Base-by-base conservation (phyloP, 306 rosid species). In the Dryas octopetala region DNA sequence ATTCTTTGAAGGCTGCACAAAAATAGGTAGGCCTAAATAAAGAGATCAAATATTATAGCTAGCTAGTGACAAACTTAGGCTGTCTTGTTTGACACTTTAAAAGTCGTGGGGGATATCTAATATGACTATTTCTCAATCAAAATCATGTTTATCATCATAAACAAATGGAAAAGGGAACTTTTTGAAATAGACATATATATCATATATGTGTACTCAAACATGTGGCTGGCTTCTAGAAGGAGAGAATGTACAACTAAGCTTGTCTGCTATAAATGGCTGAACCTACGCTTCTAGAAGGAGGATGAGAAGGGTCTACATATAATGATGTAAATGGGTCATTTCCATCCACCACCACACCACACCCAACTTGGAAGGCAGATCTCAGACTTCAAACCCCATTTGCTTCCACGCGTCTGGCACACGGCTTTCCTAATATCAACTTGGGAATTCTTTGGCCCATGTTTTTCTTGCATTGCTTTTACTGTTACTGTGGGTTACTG, bases 171-270 rank as follows among this genome's bases (percentile, higher is more conserved):
- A 58, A 45, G 28, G 4, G 41, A 45, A 9, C 44, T 4, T 13
- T 15, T 15, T 2, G 8, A 28, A 46, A 32, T 55, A 16, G 63
- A 26, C 47, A 49, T 4, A 47, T 41, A 23, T 23, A 23, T 23
- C 23, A 26, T 43, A 26, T 43, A 71, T 16, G 38, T 32, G 38
- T 32, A 23, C 57, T 45, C 4, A 70, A 62, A 46, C 51, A 50
- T 43, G 57, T 61, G 54, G 12, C 15, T 52, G 57, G 9, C 79
- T 65, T 75, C 79, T 65, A 65, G 79, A 75, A 75, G 65, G 12
- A 19, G n/a, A 19, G 12, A n/a, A 41, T 5, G 8, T 11, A 44
- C 79, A 65, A 53, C 57, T 65, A 52, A 17, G 16, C 26, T 9
- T 16, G 14, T 41, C 7, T 55, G 76, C 76, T 59, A 71, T 43